Conservation (phyloP, 1,284 basidiomycete genomes). For the Cutaneotrichosporon mucoides region DNA sequence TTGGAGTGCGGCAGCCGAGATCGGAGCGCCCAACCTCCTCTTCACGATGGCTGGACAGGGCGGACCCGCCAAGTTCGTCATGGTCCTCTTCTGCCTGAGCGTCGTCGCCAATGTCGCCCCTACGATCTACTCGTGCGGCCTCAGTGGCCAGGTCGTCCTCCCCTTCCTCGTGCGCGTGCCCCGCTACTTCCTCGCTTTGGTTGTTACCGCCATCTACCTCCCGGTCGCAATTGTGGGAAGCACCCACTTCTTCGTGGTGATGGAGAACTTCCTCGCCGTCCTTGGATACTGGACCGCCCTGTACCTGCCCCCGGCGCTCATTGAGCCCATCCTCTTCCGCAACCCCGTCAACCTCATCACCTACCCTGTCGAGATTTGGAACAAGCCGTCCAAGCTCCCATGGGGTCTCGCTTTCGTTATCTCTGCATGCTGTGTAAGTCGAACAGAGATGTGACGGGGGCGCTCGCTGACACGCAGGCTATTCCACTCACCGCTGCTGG, state of each 20-base stretch:
- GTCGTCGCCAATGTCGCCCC: constrained; percentile 79
- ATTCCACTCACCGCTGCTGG: constrained; percentile 41
- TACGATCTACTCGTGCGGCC: constrained; percentile 75
- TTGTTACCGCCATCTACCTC: constrained; percentile 67
- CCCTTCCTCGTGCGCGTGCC: constrained; percentile 63
- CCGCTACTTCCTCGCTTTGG: constrained; percentile 76
- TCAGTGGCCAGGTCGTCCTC: constrained; percentile 72
- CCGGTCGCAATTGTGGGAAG: constrained; percentile 47
- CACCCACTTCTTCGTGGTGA: constrained; percentile 38
- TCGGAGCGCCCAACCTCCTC: constrained; percentile 69
- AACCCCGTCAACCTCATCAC: constrained; percentile 35
- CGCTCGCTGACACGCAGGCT: constrained; percentile 23
- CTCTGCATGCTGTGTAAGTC: constrained; percentile 31
- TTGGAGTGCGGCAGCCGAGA: constrained; percentile 60
- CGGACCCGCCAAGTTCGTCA: constrained; percentile 72
- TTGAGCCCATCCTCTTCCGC: constrained; percentile 47
- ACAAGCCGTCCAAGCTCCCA: constrained; percentile 40
- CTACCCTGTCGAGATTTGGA: constrained; percentile 42
- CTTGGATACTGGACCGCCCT: constrained; percentile 48
- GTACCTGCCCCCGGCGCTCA: constrained; percentile 43
- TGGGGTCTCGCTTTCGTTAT: constrained; percentile 41
- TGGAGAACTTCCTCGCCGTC: constrained; percentile 46
- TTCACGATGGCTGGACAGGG: constrained; percentile 64
- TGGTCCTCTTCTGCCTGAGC: constrained; percentile 58
- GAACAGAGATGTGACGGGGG: not conserved